Evolutionary conservation across 768 basidiomycete species (phyloP).

Genomic region (Tulasnella sp.): DNA sequence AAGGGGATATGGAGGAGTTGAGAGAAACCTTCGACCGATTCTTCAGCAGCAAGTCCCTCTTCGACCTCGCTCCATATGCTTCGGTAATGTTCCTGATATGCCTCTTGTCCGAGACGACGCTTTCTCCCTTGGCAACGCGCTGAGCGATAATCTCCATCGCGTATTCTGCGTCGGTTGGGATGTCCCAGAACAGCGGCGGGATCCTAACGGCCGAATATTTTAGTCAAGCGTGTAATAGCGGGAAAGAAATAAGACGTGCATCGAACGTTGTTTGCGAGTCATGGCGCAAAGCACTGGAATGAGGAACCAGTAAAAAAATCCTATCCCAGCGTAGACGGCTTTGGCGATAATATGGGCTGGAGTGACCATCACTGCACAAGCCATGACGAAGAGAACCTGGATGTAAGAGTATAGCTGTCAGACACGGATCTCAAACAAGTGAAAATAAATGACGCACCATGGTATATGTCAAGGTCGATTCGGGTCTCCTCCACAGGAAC

Average conservation of each 20-base stretch:
- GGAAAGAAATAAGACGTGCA: constrained; percentile 42
- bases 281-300: constrained; percentile 60
- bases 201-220: constrained; percentile 45
- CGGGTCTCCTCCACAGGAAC: constrained; percentile 67
- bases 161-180: constrained; percentile 69
- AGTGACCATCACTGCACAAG: constrained; percentile 50
- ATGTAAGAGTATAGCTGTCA: constrained; percentile 20
- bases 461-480: constrained; percentile 55
- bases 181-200: constrained; percentile 54
- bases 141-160: constrained; percentile 70
- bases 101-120: constrained; percentile 45
- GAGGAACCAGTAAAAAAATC: constrained; percentile 66
- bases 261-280: constrained; percentile 51
- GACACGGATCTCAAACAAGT: constrained; percentile 17
- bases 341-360: constrained; percentile 60
- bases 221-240: neutral
- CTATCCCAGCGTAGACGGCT: constrained; percentile 51
- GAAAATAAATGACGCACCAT: constrained; percentile 46
- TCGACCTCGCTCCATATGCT: constrained; percentile 11
- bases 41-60: constrained; percentile 13
- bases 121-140: constrained; percentile 60
- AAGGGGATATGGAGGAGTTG: neutral
- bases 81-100: neutral
- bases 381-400: constrained; percentile 49
- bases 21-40: constrained; percentile 1